A percentile compares a stretch with the other conserved stretches of the same genome.
Evolutionary conservation across 1,284 basidiomycete genomes (phyloP).

Genomic region (Apiotrichum gracile): DNA sequence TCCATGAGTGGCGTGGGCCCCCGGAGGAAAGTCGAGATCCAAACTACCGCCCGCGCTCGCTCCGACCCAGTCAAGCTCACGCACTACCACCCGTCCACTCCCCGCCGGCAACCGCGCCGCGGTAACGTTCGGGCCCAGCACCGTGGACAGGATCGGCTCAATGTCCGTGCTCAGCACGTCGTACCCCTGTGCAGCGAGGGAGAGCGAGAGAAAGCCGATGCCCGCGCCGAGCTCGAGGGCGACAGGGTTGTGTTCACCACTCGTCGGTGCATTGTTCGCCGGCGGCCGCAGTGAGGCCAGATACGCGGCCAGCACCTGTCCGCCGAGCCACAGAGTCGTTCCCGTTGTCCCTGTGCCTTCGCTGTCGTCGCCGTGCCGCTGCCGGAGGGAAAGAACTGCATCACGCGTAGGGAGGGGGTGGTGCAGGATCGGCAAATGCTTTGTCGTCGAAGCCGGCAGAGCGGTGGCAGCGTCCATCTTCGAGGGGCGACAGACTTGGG

Average conservation of each 20-base stretch:
- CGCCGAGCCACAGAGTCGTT: constrained; percentile 80
- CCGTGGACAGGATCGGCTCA: constrained; percentile 58
- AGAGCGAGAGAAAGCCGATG: constrained; percentile 68
- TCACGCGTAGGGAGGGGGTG: constrained; percentile 51
- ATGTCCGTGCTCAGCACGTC: constrained; percentile 75
- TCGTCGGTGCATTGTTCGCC: too few species aligned
- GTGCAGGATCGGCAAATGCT: constrained; percentile 56
- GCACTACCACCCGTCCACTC: constrained; percentile 50
- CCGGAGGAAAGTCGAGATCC: too few species aligned
- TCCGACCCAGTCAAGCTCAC: constrained; percentile 56
- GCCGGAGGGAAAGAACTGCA: constrained; percentile 18
- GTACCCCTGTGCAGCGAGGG: constrained; percentile 64
- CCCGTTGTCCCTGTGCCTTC: constrained; percentile 56
- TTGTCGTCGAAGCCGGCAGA: constrained; percentile 50
- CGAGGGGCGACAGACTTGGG: too few species aligned
- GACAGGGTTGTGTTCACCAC: constrained; percentile 25
- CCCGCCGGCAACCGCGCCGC: constrained; percentile 37
- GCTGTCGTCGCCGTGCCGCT: constrained; percentile 40
- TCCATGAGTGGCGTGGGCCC: too few species aligned
- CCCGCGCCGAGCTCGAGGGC: constrained; percentile 78
- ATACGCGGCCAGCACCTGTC: constrained; percentile 65
- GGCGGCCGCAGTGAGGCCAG: constrained; percentile 32
- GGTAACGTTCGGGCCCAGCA: constrained; percentile 63
- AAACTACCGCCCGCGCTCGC: not conserved
- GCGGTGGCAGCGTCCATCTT: too few species aligned